Base-by-base conservation (phyloP, 805 yeast genomes). In the Scheffersomyces amazonensis region DNA sequence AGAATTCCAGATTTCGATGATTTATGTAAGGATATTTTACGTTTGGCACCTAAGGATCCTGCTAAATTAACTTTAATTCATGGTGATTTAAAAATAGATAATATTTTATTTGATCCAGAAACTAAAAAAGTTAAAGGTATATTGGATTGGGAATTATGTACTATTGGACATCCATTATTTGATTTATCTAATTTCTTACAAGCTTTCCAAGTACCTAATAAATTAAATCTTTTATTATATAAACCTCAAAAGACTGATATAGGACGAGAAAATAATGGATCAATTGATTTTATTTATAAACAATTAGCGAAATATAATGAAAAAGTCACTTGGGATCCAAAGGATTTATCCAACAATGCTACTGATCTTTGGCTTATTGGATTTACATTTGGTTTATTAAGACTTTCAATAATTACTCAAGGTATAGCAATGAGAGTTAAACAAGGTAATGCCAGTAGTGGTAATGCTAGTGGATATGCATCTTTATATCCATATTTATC, bases 61-160 rank as follows among this genome's bases (percentile, higher is more conserved):
- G 47, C 58, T 4, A 51, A 60, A 11, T 60, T 69, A 29, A 60
- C 71, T 2, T 63, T 80, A 39, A 76, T 80, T 27, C 86, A 80
- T 46, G 86, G 90, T 31, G 80, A 81, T 62, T 72, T 74, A 70
- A 75, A 80, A 62, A 66, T 75, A 50, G 83, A 84, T 66, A 70
- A 83, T 61, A 64, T 83, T 45, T 71, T 84, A 23, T 74, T 75
- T 60, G 73, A 82, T 56, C 79, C 78, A 46, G 70, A 69, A 1
- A 65, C 69, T 32, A 70, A 71, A 16, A 53, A 55, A 31, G 76
- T 79, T 2, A 58, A 73, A 34, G 83, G 83, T 0, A 75, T 80
- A 2, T 60, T 80, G 30, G 85, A 80, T 50, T 80, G 86, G 86
- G 86, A 80, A 51, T 58, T 80, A 28, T 77, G 83, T 44, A 80